Evolutionary conservation across 1,139 yeast genomes (phyloP), one percentile per base, ranked within the genome.

Genomic region (Lodderomyces parapsilosis): DNA sequence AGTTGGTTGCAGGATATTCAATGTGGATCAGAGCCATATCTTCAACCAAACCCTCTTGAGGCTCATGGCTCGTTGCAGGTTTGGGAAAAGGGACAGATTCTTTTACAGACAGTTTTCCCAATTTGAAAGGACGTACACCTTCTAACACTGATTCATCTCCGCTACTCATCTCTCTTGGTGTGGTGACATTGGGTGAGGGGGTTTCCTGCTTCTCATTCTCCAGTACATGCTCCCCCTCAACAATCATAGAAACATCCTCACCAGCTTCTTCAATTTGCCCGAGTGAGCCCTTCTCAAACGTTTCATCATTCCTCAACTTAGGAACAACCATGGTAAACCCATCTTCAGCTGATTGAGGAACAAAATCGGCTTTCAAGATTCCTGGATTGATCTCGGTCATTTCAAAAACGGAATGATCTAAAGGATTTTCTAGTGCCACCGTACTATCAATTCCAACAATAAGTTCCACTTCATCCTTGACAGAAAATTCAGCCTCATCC

Each of bases 311-410:
- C 10, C 33, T 4, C 33, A 30, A 15, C 19, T 30, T 48, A 4
- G 74, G 74, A 19, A 66, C 47, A 20, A 70, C 49, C 74, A 68
- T 68, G 1, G 75, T 70, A 41, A 70, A 65, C 41, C 69, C 76
- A 8, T 65, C 56, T 3, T 59, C 37, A 4, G 27, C n/a, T 11
- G 39, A 56, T 47, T 68, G 66, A 1, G 71, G 73, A 1, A 70
- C 65, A 18, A 63, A 41, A 46, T 43, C 54, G 43, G 42, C 54
- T 43, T 36, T 50, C 44, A 41, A 48, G 6, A 24, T 19, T 8
- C 43, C 47, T 20, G 36, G 38, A 30, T 53, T 47, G 11, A 63
- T 65, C 46, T 60, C 54, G 18, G 71, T 66, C 43, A 66, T 51
- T 7, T 66, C 71, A 44, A 55, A 57, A 10, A 58, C 42, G 3